These are phyloP conservation scores for Aspergillus versicolor DNA, from an alignment of 2,329 filamentous ascomycete genomes.

Conservation along the genomic window DNA sequence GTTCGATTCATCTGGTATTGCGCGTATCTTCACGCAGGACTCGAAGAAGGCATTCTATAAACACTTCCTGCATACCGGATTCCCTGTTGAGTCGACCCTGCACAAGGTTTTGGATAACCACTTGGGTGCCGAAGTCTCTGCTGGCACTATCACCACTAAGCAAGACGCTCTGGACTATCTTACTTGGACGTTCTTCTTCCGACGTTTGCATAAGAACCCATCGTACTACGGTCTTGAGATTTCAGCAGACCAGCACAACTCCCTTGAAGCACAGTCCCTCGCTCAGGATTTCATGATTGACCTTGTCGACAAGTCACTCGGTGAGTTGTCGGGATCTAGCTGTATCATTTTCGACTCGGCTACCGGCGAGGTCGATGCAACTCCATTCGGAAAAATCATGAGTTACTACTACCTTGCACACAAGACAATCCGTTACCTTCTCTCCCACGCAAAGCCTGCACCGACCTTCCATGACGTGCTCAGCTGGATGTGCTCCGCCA, in stretches of 20 bases:
- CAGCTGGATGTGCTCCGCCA: conserved; percentile 88
- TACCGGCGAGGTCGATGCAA: conserved; percentile 86
- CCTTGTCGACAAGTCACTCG: conserved; percentile 83
- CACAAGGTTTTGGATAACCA: conserved; percentile 98
- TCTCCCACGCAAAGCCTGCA: conserved; percentile 70
- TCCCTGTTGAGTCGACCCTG: conserved; percentile 92
- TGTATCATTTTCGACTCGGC: conserved; percentile 75
- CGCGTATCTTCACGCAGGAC: conserved; percentile 95
- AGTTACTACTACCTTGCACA: conserved; percentile 98
- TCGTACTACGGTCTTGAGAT: conserved; percentile 97
- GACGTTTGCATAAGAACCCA: conserved; percentile 93
- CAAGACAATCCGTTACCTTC: conserved; percentile 84
- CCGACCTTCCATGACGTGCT: conserved; percentile 80
- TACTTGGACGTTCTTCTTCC: conserved; percentile 99
- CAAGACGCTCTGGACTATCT: conserved; percentile 97
- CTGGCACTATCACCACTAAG: conserved; percentile 88
- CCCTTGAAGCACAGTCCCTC: conserved; percentile 75
- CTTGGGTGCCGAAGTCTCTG: conserved; percentile 89
- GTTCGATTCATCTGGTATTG: conserved; percentile 93
- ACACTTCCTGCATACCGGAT: conserved; percentile 96
- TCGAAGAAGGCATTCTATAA: conserved; percentile 99
- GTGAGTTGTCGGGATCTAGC: conserved; percentile 76
- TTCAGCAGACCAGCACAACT: conserved; percentile 87
- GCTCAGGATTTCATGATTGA: conserved; percentile 95
- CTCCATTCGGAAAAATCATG: conserved; percentile 95